phyloP scores from a whole-genome alignment of 2,329 filamentous ascomycete species.

The Cladosporium austrohemisphaericum region DNA sequence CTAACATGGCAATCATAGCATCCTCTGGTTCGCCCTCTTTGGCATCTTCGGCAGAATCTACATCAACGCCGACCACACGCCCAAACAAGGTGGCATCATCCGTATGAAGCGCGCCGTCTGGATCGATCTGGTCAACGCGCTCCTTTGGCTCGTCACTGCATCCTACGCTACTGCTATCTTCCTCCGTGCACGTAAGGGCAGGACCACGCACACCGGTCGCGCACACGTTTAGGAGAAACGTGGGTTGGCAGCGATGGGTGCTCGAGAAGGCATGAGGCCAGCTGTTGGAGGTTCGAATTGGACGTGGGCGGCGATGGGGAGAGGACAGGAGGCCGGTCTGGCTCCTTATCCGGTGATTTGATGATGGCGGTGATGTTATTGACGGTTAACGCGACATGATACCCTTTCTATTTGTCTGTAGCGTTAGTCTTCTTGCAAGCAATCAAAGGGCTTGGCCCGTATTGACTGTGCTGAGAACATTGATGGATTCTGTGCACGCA shows the following conservation, averaged over 20 bases:
- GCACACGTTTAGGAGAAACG: slow-evolving; percentile 30
- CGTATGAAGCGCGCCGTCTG: slow-evolving; percentile 86
- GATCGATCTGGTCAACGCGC: slow-evolving; percentile 70
- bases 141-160: slow-evolving; percentile 70
- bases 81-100: slow-evolving; percentile 54
- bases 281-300: slow-evolving; percentile 3
- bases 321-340: slow-evolving; percentile 10
- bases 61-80: slow-evolving; percentile 60
- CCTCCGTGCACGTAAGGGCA: slow-evolving; percentile 53
- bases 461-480: no score
- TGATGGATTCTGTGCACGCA: no score
- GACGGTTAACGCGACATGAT: slow-evolving; percentile 9
- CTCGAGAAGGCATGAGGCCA: slow-evolving; percentile 12
- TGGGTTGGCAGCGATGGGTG: slow-evolving; percentile 16
- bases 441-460: no score
- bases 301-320: slow-evolving; percentile 4
- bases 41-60: slow-evolving; percentile 80
- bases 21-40: slow-evolving; percentile 79
- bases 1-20: slow-evolving; percentile 27
- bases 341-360: not conserved
- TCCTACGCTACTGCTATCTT: slow-evolving; percentile 56
- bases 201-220: slow-evolving; percentile 32
- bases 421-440: no score
- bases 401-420: not conserved
- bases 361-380: not conserved